Evolutionary conservation across 306 rosid genomes (phyloP).

Genomic region (Lathyrus oleraceus): DNA sequence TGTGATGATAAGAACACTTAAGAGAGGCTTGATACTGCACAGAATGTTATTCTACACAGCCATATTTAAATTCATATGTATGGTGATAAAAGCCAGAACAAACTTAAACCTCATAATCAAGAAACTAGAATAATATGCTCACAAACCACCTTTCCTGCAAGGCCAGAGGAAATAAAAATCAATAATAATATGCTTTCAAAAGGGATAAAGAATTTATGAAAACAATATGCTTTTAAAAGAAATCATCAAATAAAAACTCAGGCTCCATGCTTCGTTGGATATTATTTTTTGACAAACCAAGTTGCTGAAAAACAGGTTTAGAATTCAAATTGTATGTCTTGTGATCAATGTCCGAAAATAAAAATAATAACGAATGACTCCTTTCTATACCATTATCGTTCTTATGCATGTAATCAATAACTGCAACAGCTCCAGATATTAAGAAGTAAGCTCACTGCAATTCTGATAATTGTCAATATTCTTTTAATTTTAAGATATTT

Average conservation of each 20-base stretch:
- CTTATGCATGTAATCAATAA: background rate
- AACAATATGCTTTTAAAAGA: too few relatives aligned
- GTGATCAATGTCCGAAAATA: background rate
- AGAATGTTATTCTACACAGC: background rate
- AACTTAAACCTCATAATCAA: background rate
- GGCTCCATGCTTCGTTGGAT: background rate
- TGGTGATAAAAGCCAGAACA: background rate
- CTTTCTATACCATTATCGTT: background rate
- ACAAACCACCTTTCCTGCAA: background rate
- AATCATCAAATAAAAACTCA: too few relatives aligned
- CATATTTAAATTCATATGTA: background rate
- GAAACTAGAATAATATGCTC: background rate
- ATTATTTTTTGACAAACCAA: background rate
- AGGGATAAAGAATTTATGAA: too few relatives aligned
- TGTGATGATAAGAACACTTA: background rate
- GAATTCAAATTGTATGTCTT: background rate
- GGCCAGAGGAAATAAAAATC: background rate
- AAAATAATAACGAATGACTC: background rate
- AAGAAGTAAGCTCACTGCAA: background rate
- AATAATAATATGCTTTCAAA: too few relatives aligned
- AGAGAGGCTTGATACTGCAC: background rate
- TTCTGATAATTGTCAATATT: background rate
- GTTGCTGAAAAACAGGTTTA: background rate
- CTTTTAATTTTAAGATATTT: background rate
- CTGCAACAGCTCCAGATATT: background rate